A percentile compares a stretch with the other conserved stretches of the same genome.
These are phyloP conservation scores for Coemansia sp. DNA, from an alignment of 192 early-diverging fungal species.

Conservation along the genomic window DNA sequence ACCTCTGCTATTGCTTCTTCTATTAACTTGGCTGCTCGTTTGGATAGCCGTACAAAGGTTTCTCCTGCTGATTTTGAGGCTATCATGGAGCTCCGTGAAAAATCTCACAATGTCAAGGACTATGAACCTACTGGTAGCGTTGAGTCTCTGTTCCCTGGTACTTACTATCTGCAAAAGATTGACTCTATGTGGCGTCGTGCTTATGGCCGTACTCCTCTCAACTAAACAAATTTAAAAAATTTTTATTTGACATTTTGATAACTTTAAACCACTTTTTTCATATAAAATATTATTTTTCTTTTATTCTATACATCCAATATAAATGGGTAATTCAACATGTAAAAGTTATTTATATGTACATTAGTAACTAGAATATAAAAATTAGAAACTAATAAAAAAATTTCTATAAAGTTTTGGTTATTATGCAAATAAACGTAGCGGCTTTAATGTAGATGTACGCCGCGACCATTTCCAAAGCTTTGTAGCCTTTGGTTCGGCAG, in stretches of 20 bases:
- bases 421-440: conserved; percentile 10
- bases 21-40: conserved; percentile 66
- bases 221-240: conserved; percentile 15
- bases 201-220: conserved; percentile 65
- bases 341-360: too few species aligned
- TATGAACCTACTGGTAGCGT: conserved; percentile 71
- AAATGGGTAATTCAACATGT: too few species aligned
- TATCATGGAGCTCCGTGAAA: conserved; percentile 83
- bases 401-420: not conserved
- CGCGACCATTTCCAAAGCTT: conserved; percentile 10
- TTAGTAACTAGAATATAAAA: too few species aligned
- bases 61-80: conserved; percentile 73
- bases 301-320: too few species aligned
- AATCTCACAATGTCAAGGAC: conserved; percentile 76
- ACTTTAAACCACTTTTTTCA: too few species aligned
- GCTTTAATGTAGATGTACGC: conserved; percentile 5
- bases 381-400: too few species aligned
- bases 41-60: conserved; percentile 70
- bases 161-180: conserved; percentile 85
- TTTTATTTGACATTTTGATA: too few species aligned
- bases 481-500: not conserved
- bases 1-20: conserved; percentile 58
- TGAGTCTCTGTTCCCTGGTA: conserved; percentile 68
- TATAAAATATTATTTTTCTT: too few species aligned
- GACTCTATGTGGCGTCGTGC: conserved; percentile 90